These are phyloP conservation scores for Albifimbria verrucaria DNA, from an alignment of 2,329 filamentous ascomycete genomes.

Conservation along the genomic window DNA sequence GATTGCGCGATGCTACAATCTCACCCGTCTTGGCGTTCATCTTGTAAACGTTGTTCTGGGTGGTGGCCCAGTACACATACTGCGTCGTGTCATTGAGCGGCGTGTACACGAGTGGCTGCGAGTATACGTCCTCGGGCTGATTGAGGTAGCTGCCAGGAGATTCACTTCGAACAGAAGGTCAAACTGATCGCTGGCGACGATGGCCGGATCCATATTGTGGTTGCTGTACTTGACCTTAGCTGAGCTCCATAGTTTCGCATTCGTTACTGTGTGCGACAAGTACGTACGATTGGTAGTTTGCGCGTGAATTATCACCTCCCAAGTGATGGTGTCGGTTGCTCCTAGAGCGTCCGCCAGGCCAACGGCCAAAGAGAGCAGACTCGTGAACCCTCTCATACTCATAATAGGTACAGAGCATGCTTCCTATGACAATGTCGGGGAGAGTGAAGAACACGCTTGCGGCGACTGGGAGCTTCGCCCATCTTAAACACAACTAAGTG, in stretches of 20 bases:
- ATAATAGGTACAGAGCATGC: too few species aligned
- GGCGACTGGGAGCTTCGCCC: too few species aligned
- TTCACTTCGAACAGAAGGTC: conserved; percentile 49
- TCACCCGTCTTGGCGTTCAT: conserved; percentile 51
- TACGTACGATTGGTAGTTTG: conserved; percentile 50
- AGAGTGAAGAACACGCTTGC: too few species aligned
- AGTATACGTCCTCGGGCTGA: conserved; percentile 48
- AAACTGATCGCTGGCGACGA: conserved; percentile 53
- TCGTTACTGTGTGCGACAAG: neutral
- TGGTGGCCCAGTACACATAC: conserved; percentile 53
- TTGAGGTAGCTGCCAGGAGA: conserved; percentile 52
- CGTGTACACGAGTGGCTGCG: conserved; percentile 49
- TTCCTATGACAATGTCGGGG: too few species aligned
- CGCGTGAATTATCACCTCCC: conserved; percentile 53
- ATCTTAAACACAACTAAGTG: too few species aligned
- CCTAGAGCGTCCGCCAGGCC: conserved; percentile 32
- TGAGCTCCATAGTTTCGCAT: neutral
- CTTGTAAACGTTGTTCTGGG: conserved; percentile 57
- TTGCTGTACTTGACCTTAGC: conserved; percentile 29
- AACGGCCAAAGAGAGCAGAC: too few species aligned
- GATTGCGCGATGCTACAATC: conserved; percentile 43
- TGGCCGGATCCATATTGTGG: conserved; percentile 60
- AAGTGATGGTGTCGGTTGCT: conserved; percentile 54
- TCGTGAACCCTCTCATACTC: too few species aligned
- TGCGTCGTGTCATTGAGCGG: conserved; percentile 41